phyloP scores from a whole-genome alignment of 1,284 basidiomycete genomes.

The Ceratobasidium sp. region DNA sequence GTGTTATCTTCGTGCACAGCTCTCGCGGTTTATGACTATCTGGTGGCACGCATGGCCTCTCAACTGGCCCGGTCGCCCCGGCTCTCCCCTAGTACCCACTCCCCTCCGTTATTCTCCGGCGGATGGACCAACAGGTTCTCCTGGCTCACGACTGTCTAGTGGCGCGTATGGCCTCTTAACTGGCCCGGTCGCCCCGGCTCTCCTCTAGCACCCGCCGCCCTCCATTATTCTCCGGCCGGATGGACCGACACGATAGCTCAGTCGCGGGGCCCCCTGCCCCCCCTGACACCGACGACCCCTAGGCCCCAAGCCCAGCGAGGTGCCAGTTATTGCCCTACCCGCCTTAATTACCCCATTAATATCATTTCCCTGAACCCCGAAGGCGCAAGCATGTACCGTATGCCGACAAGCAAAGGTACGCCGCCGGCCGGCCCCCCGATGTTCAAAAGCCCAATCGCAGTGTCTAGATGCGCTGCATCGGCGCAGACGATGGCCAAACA shows the following conservation, averaged over 20 bases:
- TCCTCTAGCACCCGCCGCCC: constrained; percentile 45
- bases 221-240: constrained; percentile 43
- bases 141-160: background rate
- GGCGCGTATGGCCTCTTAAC: constrained; percentile 38
- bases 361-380: too few species aligned
- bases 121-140: too few species aligned
- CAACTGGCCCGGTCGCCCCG: constrained; percentile 39
- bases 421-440: constrained; percentile 50
- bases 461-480: constrained; percentile 88
- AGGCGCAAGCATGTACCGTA: constrained; percentile 76
- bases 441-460: constrained; percentile 49
- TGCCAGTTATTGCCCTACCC: background rate
- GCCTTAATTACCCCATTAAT: too few species aligned
- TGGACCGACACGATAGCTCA: constrained; percentile 39
- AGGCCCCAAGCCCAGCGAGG: constrained; percentile 45
- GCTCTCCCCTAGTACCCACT: constrained; percentile 44
- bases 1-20: too few species aligned
- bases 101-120: constrained; percentile 41
- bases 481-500: constrained; percentile 81
- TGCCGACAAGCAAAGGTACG: constrained; percentile 83
- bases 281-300: constrained; percentile 43
- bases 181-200: constrained; percentile 42
- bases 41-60: constrained; percentile 11
- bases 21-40: background rate
- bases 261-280: constrained; percentile 43